Percentiles rank a stretch among this genome's conserved stretches.
Conservation (phyloP, 352 stramenopile species). For the Globisporangium mamillatum region DNA sequence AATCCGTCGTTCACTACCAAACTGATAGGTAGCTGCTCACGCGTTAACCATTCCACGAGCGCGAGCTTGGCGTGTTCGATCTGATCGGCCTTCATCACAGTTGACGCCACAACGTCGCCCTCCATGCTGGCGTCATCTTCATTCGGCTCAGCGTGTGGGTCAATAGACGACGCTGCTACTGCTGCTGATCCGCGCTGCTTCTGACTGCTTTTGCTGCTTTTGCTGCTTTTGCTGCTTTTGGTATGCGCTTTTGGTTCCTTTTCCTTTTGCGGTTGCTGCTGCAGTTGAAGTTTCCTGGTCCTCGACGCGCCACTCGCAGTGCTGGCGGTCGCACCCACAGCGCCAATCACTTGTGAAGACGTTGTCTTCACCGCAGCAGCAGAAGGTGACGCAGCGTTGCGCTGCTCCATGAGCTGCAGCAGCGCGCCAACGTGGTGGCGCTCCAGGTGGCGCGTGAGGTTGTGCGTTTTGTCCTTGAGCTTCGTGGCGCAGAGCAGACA, state of each 20-base stretch:
- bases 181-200: background rate
- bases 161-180: background rate
- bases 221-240: background rate
- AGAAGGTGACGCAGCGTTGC: constrained; percentile 24
- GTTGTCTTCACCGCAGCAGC: constrained; percentile 10
- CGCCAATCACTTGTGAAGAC: constrained; percentile 6
- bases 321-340: background rate
- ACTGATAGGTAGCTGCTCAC: constrained; percentile 41
- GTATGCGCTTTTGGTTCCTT: background rate
- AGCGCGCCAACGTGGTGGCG: constrained; percentile 46
- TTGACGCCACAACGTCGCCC: background rate
- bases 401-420: constrained; percentile 50
- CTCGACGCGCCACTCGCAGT: background rate
- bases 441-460: constrained; percentile 59
- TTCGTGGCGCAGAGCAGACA: constrained; percentile 43
- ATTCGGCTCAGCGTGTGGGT: background rate
- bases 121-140: background rate
- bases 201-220: background rate
- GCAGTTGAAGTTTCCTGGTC: constrained; percentile 12
- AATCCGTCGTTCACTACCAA: constrained; percentile 41
- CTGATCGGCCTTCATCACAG: constrained; percentile 2
- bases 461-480: constrained; percentile 68
- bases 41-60: constrained; percentile 39
- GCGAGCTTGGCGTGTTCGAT: constrained; percentile 27
- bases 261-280: background rate